A percentile compares a stretch with the other conserved stretches of the same genome.
Evolutionary conservation across 2,329 filamentous ascomycete species (phyloP).

Genomic region (Beauveria pseudobassiana): DNA sequence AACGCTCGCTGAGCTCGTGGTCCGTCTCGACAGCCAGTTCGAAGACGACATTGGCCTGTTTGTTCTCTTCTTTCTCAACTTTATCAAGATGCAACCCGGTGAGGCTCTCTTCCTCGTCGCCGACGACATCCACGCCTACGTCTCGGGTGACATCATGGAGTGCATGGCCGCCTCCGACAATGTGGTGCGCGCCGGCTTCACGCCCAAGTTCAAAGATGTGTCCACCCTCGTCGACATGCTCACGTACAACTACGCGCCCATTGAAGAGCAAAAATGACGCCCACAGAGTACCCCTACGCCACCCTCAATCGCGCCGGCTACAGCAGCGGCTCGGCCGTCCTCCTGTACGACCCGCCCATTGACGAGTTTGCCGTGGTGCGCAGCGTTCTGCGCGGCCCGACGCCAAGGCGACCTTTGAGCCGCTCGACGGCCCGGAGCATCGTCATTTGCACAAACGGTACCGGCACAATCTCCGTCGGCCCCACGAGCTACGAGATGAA

Average conservation of each 20-base stretch:
- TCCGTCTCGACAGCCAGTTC: conserved; percentile 74
- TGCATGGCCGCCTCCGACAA: conserved; percentile 99
- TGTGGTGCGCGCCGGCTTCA: conserved; percentile 93
- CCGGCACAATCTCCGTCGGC: conserved; percentile 78
- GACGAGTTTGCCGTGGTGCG: conserved; percentile 91
- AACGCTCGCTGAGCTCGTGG: conserved; percentile 68
- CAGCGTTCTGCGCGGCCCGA: conserved; percentile 61
- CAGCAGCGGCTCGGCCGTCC: conserved; percentile 62
- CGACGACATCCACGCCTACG: conserved; percentile 94
- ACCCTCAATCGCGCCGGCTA: conserved; percentile 78
- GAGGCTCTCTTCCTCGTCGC: conserved; percentile 95
- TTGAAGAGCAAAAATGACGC: conserved; percentile 86
- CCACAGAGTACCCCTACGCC: conserved; percentile 76
- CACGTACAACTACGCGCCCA: conserved; percentile 92
- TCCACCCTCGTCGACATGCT: conserved; percentile 81
- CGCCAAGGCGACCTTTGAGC: conserved; percentile 82
- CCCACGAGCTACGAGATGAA: conserved; percentile 68
- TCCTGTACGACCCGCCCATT: conserved; percentile 90
- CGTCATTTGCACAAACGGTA: conserved; percentile 79
- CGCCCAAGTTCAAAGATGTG: conserved; percentile 97
- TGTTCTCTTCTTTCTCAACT: conserved; percentile 96
- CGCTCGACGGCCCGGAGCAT: conserved; percentile 81
- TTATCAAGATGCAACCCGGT: conserved; percentile 76
- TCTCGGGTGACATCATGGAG: conserved; percentile 91
- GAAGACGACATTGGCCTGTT: conserved; percentile 88